Conservation (phyloP, 1,284 basidiomycete genomes). For the Trichosporon inkin region DNA sequence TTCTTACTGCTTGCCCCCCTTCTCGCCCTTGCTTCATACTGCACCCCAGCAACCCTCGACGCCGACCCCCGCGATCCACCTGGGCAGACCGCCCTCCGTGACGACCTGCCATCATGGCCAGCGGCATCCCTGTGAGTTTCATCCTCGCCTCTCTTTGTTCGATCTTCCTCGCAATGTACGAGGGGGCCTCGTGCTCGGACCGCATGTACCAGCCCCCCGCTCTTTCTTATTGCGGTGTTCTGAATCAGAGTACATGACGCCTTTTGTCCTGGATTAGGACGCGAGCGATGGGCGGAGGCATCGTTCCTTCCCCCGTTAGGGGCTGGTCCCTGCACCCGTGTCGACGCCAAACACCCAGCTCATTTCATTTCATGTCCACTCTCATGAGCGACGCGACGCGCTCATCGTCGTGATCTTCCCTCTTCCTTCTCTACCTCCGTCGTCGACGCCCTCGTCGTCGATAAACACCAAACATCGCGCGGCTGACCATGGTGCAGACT, state of each 20-base stretch:
- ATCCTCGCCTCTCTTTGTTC: not conserved
- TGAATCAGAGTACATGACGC: not conserved
- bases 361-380: not conserved
- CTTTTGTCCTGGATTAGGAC: not conserved
- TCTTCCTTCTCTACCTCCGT: not conserved
- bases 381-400: constrained; percentile 5
- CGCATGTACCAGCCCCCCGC: not conserved
- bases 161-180: not conserved
- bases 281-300: not conserved
- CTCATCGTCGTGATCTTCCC: constrained; percentile 4
- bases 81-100: not conserved
- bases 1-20: constrained; percentile 5
- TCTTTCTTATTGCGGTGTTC: not conserved
- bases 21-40: not conserved
- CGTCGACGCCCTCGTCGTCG: not conserved
- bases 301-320: not conserved
- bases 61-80: constrained; percentile 1
- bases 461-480: constrained; percentile 10
- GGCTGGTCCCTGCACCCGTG: not conserved
- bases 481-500: constrained; percentile 30
- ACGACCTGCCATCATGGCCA: constrained; percentile 24
- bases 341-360: not conserved
- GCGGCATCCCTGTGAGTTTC: constrained; percentile 33
- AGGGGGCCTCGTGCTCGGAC: not conserved
- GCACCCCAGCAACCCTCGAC: not conserved